These are phyloP conservation scores for Nyctanthes arbortristis DNA, from an alignment of 257 asterid species.

Conservation along the genomic window DNA sequence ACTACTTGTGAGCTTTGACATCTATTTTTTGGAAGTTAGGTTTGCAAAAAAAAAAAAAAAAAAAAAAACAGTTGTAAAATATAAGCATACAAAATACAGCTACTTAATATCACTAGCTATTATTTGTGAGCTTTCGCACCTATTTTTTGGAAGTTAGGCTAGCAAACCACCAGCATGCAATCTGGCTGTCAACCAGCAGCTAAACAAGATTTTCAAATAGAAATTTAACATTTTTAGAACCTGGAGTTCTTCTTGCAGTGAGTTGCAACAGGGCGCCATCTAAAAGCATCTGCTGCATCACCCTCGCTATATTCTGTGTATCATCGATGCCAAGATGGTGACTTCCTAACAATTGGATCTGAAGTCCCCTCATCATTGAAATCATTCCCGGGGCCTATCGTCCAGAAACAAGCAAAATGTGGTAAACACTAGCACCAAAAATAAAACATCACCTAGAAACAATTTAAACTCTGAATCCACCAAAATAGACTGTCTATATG, in stretches of 20 bases:
- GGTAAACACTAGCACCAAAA: neutral
- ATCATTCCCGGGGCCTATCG: constrained; percentile 51
- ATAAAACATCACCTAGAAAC: neutral
- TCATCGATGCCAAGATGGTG: constrained; percentile 82
- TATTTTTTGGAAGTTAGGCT: no score
- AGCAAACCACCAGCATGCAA: neutral
- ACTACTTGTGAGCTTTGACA: neutral
- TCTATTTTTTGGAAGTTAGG: no score
- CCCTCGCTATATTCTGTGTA: constrained; percentile 76
- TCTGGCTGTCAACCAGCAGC: constrained; percentile 16
- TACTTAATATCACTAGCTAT: neutral
- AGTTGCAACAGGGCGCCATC: constrained; percentile 83
- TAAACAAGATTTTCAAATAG: constrained; percentile 58
- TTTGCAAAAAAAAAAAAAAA: no score
- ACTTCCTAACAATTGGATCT: constrained; percentile 40
- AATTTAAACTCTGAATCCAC: neutral
- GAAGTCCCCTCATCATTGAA: constrained; percentile 50
- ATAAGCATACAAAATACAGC: no score
- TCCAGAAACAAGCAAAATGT: constrained; percentile 9
- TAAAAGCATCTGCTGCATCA: constrained; percentile 61
- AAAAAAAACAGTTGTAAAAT: no score
- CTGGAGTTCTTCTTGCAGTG: constrained; percentile 60
- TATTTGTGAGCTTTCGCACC: neutral
- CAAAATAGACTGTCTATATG: no score
- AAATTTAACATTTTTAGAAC: constrained; percentile 46